phyloP scores from a whole-genome alignment of 371 early-diverging fungal genomes.

The Syncephalastrum contaminatum region DNA sequence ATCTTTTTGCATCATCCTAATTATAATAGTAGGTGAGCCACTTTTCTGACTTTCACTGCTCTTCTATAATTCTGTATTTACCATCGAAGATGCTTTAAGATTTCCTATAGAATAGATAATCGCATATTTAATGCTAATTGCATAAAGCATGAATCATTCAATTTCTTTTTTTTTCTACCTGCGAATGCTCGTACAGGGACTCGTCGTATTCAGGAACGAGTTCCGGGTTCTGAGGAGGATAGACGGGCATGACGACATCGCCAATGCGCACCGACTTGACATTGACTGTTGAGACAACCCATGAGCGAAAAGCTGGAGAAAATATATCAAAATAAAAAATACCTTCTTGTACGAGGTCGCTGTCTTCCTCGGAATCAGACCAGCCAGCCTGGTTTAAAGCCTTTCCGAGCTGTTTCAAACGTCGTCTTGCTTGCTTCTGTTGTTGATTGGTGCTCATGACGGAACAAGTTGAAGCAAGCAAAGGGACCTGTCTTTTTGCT shows the following conservation, averaged over 20 bases:
- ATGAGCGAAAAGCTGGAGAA: neutral
- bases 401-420: conserved; percentile 46
- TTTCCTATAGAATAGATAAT: conserved; percentile 49
- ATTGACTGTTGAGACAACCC: conserved; percentile 15
- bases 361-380: conserved; percentile 54
- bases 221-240: conserved; percentile 57
- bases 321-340: neutral
- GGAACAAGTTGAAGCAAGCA: neutral
- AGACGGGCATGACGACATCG: conserved; percentile 62
- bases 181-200: conserved; percentile 67
- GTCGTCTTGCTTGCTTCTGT: conserved; percentile 43
- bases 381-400: conserved; percentile 35
- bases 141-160: neutral
- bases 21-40: neutral
- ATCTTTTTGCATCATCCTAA: conserved; percentile 71
- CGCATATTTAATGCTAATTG: conserved; percentile 17
- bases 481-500: no score
- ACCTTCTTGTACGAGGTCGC: conserved; percentile 39
- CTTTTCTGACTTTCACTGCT: neutral
- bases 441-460: conserved; percentile 20
- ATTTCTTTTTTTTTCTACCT: conserved; percentile 40
- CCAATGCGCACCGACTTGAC: conserved; percentile 57
- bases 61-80: conserved; percentile 14
- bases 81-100: conserved; percentile 71
- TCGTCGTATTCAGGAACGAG: conserved; percentile 62